Percentiles rank a stretch among this genome's conserved stretches.
phyloP scores from a whole-genome alignment of 2,329 filamentous ascomycete genomes.

The Cytospora chrysosperma region DNA sequence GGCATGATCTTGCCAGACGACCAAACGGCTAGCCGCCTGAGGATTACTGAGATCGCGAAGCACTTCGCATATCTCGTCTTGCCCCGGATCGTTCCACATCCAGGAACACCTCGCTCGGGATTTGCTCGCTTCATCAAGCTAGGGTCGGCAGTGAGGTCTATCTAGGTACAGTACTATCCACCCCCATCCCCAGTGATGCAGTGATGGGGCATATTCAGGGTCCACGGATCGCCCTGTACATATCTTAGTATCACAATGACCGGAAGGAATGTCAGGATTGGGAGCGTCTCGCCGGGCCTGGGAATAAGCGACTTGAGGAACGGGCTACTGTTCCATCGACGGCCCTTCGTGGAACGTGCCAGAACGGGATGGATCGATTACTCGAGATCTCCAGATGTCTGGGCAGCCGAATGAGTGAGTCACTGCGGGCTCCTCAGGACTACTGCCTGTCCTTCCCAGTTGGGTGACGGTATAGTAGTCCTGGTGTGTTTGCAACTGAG shows the following conservation, averaged over 20 bases:
- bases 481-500: not conserved
- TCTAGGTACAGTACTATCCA: not conserved
- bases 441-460: not conserved
- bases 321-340: constrained; percentile 1
- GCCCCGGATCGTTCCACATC: constrained; percentile 6
- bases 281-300: not conserved
- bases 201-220: not conserved
- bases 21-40: constrained; percentile 7
- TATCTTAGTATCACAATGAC: not conserved
- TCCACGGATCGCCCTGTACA: not conserved
- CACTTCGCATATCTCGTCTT: not conserved
- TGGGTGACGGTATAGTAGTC: not conserved
- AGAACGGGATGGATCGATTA: not conserved
- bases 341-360: constrained; percentile 2
- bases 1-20: constrained; percentile 18
- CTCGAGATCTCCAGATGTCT: not conserved
- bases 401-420: not conserved
- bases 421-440: not conserved
- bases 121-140: constrained; percentile 5
- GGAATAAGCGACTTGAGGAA: constrained; percentile 3
- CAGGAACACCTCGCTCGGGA: constrained; percentile 13
- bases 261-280: not conserved
- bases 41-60: constrained; percentile 14
- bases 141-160: not conserved
- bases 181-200: not conserved